Evolutionary conservation across 192 early-diverging fungal genomes (phyloP), one percentile per base, ranked within the genome.

Genomic region (Coemansia reversa): DNA sequence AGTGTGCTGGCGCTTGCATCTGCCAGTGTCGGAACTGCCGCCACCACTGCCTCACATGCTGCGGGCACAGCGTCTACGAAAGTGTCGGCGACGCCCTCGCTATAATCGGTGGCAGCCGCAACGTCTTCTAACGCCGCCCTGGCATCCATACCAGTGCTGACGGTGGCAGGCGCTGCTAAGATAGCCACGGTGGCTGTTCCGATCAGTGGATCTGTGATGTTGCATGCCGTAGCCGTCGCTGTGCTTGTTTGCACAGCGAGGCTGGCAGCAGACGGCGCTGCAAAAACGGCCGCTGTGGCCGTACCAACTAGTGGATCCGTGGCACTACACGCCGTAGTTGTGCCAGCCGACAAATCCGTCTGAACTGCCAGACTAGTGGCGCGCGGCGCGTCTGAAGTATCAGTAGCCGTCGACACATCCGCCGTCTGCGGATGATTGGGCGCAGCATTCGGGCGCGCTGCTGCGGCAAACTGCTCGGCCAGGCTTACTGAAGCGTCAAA

Each of bases 381-480:
- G 8, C 30, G 29, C 6, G 63, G 52, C 2, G 23, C 16, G 19
- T 16, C 29, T 57, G 18, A 0, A 59, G 39, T 3, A 63, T 62
- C 23, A 63, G 73, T n/a, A 28, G 67, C 18, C 45, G 48, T n/a
- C 67, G 58, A 4, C 27, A 62, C 76, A 64, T 79, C 76, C 7
- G 63, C 68, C 50, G 73, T 79, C 53, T 65, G 53, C 12, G 68
- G 74, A 3, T 58, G 66, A 20, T 58, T 63, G 25, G 42, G 7
- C 7, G 19, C 57, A 18, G 59, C 20, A 19, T 61, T 74, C 6
- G 62, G 52, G 22, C 61, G 62, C 20, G 67, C 63, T 1, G 72
- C 66, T 7, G 65, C 62, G 0, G 72, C 67, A 47, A 79, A 55
- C 58, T 79, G 76, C 68, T 69, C 76, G 5, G 76, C 76, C 58